Evolutionary conservation across 352 stramenopile genomes (phyloP).

Genomic region (Globisporangium lucens): DNA sequence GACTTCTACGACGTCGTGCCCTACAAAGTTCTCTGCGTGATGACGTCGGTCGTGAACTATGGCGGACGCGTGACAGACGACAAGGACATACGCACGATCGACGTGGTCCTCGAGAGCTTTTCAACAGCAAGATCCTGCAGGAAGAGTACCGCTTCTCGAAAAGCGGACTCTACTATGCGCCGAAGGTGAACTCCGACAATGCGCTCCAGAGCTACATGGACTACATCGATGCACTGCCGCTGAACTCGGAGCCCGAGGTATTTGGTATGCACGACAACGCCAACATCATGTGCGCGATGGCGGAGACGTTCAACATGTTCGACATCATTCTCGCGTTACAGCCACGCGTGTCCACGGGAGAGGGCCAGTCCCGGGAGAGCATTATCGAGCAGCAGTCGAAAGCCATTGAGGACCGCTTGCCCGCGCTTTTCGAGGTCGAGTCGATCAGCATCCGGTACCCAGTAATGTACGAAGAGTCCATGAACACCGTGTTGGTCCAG

Average conservation of each 20-base stretch:
- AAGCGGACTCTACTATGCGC: slow-evolving; percentile 69
- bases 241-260: slow-evolving; percentile 90
- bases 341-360: slow-evolving; percentile 71
- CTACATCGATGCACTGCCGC: slow-evolving; percentile 84
- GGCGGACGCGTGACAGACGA: slow-evolving; percentile 92
- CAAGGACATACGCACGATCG: slow-evolving; percentile 87
- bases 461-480: slow-evolving; percentile 87
- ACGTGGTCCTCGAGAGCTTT: slow-evolving; percentile 84
- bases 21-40: slow-evolving; percentile 86
- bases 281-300: slow-evolving; percentile 92
- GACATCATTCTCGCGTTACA: slow-evolving; percentile 87
- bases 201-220: slow-evolving; percentile 77
- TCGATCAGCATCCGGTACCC: slow-evolving; percentile 83
- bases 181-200: slow-evolving; percentile 57
- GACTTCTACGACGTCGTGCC: slow-evolving; percentile 83
- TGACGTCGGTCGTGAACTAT: slow-evolving; percentile 91
- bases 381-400: slow-evolving; percentile 84
- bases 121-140: slow-evolving; percentile 67
- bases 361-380: slow-evolving; percentile 81
- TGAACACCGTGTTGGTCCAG: slow-evolving; percentile 92
- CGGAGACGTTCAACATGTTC: slow-evolving; percentile 88
- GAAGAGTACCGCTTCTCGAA: slow-evolving; percentile 66
- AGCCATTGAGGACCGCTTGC: slow-evolving; percentile 77
- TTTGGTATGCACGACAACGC: slow-evolving; percentile 96
- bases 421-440: slow-evolving; percentile 81